Evolutionary conservation across 495 filamentous ascomycete genomes (phyloP).

Genomic region (Neurospora sp.): DNA sequence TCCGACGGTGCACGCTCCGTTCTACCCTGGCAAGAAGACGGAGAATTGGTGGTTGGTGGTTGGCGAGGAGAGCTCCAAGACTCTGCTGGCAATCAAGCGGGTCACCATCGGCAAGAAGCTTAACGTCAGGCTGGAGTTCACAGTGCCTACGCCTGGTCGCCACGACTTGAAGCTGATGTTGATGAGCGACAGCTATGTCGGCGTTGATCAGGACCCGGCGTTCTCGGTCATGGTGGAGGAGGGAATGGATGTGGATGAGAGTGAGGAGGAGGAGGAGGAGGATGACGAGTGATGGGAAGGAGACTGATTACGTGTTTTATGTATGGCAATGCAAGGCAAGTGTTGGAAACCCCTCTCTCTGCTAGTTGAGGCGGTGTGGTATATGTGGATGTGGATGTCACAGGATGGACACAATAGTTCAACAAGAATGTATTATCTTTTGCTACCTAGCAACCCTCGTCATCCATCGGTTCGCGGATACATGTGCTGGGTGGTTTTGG

Average conservation of each 20-base stretch:
- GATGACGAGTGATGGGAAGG: conserved; percentile 35
- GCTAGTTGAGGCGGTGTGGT: neutral
- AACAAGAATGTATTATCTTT: conserved; percentile 7
- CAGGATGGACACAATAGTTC: conserved; percentile 4
- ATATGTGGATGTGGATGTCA: conserved; percentile 16
- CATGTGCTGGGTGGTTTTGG: neutral
- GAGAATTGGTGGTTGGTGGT: conserved; percentile 98
- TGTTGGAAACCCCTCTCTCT: neutral
- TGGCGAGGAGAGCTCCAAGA: conserved; percentile 79
- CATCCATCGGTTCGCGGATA: neutral
- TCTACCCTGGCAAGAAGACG: conserved; percentile 86
- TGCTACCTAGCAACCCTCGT: neutral
- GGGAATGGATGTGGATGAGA: conserved; percentile 90
- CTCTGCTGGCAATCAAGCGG: conserved; percentile 82
- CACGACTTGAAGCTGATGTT: conserved; percentile 85
- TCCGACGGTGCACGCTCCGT: conserved; percentile 84
- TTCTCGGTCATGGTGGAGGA: conserved; percentile 80
- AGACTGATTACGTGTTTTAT: neutral
- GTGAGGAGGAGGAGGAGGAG: conserved; percentile 55
- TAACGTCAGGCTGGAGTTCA: conserved; percentile 75
- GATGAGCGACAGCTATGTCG: conserved; percentile 97
- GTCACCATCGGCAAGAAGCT: conserved; percentile 74
- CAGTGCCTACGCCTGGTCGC: conserved; percentile 72
- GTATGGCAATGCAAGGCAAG: neutral
- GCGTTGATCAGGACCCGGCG: conserved; percentile 88